Conservation (phyloP, 257 asterid species). For the Thymus quinquecostatus region DNA sequence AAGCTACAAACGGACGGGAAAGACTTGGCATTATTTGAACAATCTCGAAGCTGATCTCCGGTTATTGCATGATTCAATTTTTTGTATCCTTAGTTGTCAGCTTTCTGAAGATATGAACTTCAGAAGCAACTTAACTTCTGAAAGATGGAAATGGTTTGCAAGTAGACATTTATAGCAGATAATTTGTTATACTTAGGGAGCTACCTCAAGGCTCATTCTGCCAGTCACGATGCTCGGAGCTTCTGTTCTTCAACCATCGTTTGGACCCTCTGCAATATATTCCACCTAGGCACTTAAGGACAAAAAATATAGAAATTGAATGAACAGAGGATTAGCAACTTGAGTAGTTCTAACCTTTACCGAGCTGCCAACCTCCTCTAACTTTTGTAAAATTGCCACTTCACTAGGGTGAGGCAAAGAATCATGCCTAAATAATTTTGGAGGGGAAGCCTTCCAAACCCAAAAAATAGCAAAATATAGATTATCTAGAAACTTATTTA, state of each 20-base stretch:
- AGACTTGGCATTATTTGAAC: too few relatives aligned
- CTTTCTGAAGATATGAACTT: too few relatives aligned
- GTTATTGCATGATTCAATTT: too few relatives aligned
- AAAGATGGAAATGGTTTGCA: too few relatives aligned
- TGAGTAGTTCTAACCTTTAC: slow-evolving; percentile 57
- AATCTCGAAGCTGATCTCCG: too few relatives aligned
- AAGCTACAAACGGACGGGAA: too few relatives aligned
- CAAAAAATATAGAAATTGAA: neutral
- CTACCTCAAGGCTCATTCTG: slow-evolving; percentile 35
- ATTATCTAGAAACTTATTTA: too few relatives aligned
- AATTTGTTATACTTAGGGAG: too few relatives aligned
- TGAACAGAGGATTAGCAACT: neutral
- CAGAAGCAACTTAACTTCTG: too few relatives aligned
- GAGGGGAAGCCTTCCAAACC: slow-evolving; percentile 54
- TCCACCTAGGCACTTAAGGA: neutral
- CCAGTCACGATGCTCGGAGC: slow-evolving; percentile 36
- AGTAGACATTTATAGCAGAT: too few relatives aligned
- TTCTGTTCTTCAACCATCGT: slow-evolving; percentile 60
- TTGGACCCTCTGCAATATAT: slow-evolving; percentile 68
- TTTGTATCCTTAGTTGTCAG: too few relatives aligned
- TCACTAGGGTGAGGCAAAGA: slow-evolving; percentile 45
- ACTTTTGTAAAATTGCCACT: slow-evolving; percentile 54
- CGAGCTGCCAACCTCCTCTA: slow-evolving; percentile 77
- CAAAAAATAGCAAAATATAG: neutral
- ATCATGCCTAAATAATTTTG: slow-evolving; percentile 43